Conservation (phyloP, 164 flowering plant genomes). For the Pachysandra terminalis region DNA sequence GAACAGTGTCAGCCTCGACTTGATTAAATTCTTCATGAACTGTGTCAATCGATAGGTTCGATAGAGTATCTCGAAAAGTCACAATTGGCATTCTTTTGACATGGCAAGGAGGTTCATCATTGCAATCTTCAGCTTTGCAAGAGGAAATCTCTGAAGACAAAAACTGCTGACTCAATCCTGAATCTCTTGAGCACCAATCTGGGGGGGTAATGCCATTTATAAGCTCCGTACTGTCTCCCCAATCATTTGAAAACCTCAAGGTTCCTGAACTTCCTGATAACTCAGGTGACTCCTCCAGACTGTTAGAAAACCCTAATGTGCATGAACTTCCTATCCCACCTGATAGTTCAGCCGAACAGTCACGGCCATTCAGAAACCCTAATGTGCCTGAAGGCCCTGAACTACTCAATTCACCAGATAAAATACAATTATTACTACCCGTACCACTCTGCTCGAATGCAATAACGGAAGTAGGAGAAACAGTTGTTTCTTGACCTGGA, state of each 20-base stretch:
- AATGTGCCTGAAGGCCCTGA: constrained; percentile 14
- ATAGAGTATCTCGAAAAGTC: constrained; percentile 46
- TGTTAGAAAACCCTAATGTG: constrained; percentile 21
- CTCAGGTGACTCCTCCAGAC: constrained; percentile 25
- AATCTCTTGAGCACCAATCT: constrained; percentile 34
- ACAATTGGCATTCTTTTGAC: constrained; percentile 38
- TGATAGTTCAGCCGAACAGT: constrained; percentile 8
- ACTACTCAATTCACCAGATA: constrained; percentile 38
- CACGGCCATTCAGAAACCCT: constrained; percentile 22
- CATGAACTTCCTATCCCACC: constrained; percentile 35
- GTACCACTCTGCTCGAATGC: constrained; percentile 9
- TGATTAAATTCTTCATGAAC: constrained; percentile 19
- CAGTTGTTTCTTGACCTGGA: constrained; percentile 13
- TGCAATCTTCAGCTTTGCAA: constrained; percentile 29
- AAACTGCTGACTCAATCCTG: constrained; percentile 24
- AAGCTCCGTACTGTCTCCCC: constrained; percentile 26
- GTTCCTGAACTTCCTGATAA: constrained; percentile 29
- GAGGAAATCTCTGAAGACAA: constrained; percentile 43
- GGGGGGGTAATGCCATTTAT: constrained; percentile 21
- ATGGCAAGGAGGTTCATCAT: constrained; percentile 29
- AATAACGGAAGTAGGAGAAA: constrained; percentile 24
- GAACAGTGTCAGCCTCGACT: constrained; percentile 23
- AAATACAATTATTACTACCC: constrained; percentile 20
- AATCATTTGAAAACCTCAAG: constrained; percentile 20
- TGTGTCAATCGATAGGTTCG: constrained; percentile 19